phyloP scores from a whole-genome alignment of 108 stramenopile genomes.

The Parietichytrium sp. region DNA sequence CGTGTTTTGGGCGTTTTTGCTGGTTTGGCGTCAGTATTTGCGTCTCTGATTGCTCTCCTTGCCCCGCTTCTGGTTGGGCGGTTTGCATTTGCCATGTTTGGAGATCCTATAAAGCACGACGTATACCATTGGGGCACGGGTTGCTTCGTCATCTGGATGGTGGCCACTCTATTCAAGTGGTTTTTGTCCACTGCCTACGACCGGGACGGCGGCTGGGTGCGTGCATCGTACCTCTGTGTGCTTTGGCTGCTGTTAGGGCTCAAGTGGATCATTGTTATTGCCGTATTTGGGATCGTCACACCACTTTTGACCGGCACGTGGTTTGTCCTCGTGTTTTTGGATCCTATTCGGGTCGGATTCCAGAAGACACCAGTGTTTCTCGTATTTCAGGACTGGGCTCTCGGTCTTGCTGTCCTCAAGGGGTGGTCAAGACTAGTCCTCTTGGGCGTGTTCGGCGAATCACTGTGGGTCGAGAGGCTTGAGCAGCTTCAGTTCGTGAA shows the following conservation, averaged over 20 bases:
- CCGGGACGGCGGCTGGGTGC: constrained; percentile 14
- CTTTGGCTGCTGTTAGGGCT: background rate
- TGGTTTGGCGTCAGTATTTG: background rate
- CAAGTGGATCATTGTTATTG: background rate
- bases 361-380: background rate
- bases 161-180: background rate
- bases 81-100: background rate
- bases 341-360: background rate
- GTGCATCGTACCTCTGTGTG: background rate
- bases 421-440: constrained; percentile 10
- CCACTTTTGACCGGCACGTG: background rate
- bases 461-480: background rate
- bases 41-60: constrained; percentile 26
- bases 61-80: background rate
- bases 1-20: background rate
- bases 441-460: background rate
- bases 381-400: constrained; percentile 23
- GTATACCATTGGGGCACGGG: constrained; percentile 25
- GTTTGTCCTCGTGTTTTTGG: background rate
- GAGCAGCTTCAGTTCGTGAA: background rate
- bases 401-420: background rate
- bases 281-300: background rate
- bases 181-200: constrained; percentile 2
- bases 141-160: background rate
- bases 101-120: constrained; percentile 23